Evolutionary conservation across 108 stramenopile genomes (phyloP).

Genomic region (Cylindrotheca closterium): DNA sequence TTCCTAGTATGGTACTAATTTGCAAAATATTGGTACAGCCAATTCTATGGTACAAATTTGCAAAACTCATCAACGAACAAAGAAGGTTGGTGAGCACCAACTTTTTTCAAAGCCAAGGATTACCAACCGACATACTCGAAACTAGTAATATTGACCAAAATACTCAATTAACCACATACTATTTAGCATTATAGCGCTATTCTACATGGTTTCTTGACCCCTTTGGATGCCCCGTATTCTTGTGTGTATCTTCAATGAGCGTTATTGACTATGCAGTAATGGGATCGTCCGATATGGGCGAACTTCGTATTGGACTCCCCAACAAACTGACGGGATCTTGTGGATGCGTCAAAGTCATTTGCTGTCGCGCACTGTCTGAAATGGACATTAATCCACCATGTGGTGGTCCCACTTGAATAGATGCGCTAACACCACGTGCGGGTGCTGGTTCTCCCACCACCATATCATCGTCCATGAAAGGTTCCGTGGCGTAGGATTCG

Average conservation of each 20-base stretch:
- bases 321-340: conserved; percentile 19
- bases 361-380: not conserved
- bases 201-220: no score
- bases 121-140: no score
- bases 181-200: no score
- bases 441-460: conserved; percentile 39
- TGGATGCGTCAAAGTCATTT: not conserved
- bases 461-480: conserved; percentile 45
- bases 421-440: conserved; percentile 14
- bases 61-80: no score
- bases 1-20: no score
- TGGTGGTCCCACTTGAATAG: conserved; percentile 2
- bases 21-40: no score
- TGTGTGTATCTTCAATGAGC: not conserved
- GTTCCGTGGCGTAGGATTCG: conserved; percentile 80
- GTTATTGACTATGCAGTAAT: conserved; percentile 16
- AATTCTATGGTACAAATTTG: no score
- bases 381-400: conserved; percentile 10
- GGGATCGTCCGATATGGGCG: conserved; percentile 27
- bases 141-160: no score
- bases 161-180: no score
- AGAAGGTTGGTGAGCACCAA: no score
- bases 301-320: conserved; percentile 24
- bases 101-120: no score
- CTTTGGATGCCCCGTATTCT: no score